Evolutionary conservation across 2,329 filamentous ascomycete genomes (phyloP).

Genomic region (Talaromyces sp.): DNA sequence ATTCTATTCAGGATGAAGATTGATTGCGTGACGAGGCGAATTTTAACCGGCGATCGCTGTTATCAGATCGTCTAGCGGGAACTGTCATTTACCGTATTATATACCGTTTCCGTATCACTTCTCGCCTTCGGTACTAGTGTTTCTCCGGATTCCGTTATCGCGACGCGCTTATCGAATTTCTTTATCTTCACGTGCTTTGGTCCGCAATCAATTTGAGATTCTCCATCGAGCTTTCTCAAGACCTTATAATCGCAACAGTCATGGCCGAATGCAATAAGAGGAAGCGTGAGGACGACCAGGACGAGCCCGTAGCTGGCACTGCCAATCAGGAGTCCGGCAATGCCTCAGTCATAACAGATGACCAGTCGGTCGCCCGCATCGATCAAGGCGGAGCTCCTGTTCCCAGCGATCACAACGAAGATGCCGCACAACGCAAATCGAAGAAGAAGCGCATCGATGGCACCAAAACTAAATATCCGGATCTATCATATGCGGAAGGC

Average conservation of each 20-base stretch:
- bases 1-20: slow-evolving; percentile 20
- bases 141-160: not conserved
- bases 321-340: not conserved
- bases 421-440: slow-evolving; percentile 6
- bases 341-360: not conserved
- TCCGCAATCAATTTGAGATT: not conserved
- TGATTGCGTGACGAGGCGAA: slow-evolving; percentile 30
- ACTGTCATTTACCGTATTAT: not conserved
- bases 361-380: not conserved
- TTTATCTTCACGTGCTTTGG: not conserved
- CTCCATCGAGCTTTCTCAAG: not conserved
- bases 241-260: not conserved
- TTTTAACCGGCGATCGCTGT: slow-evolving; percentile 25
- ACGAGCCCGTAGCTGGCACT: slow-evolving; percentile 18
- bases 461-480: slow-evolving; percentile 54
- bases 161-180: not conserved
- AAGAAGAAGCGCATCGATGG: slow-evolving; percentile 36
- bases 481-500: slow-evolving; percentile 57
- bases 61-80: slow-evolving; percentile 33
- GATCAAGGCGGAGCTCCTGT: not conserved
- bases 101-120: not conserved
- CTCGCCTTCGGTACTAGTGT: not conserved
- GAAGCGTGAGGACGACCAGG: slow-evolving; percentile 35
- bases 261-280: slow-evolving; percentile 31
- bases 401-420: not conserved